Evolutionary conservation across 2,329 filamentous ascomycete genomes (phyloP), one percentile per base, ranked within the genome.

Genomic region (Alternaria triticimaculans): DNA sequence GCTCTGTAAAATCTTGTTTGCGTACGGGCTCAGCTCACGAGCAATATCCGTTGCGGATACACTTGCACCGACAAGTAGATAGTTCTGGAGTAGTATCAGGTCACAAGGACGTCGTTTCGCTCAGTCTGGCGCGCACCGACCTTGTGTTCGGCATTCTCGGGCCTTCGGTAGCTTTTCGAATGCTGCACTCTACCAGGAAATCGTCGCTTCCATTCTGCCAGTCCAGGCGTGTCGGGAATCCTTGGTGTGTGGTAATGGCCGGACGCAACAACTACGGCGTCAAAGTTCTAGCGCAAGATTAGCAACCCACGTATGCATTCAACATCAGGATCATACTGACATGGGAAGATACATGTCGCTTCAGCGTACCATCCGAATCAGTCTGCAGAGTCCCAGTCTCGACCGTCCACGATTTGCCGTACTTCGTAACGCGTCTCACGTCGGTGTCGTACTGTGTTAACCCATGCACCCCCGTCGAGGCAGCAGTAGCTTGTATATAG

Each of bases 401-500:
- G 0, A 91, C 78, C 1, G 74, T 72, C 89, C 89, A 92, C 14
- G 78, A 77, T 0, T 65, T 75, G 0, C 75, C 78, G 0, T 76
- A 72, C 70, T 90, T 91, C 1, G 69, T 64, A 0, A 86, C 70
- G 4, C 80, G 77, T 63, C 86, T 85, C 0, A 92, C 89, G n/a
- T 86, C 81, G 0, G 89, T 90, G 48, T 88, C 80, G 68, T 87
- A 90, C 0, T 79, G 71, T 0, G 87, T 88, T 9, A 82, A 71
- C 0, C 80, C 74, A 3, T 87, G 76, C 0, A 90, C 84, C 1
- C 84, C 85, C 2, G 84, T 82, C 2, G 82, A 77, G 1, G 67
- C 66, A 0, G 89, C 85, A 1, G 89, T 85, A n/a, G 85, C 82
- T 63, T 89, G 86, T 5, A 92, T 85, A 69, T 92, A 92, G 2